These are phyloP conservation scores for Phytophthora cryptogea DNA, from an alignment of 352 stramenopile species.

Conservation along the genomic window DNA sequence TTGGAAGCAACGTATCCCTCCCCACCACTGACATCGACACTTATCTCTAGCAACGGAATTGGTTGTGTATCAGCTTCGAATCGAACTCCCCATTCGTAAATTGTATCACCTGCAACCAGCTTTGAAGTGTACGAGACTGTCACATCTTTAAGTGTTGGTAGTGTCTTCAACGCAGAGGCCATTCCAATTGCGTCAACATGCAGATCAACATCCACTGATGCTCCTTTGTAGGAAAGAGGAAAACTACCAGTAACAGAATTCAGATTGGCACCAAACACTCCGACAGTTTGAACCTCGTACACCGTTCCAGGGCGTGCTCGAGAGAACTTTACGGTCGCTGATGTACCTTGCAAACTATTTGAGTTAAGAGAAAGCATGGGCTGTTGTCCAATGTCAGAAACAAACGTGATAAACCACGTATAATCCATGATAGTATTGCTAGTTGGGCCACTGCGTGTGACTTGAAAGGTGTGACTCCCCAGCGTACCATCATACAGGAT, in stretches of 20 bases:
- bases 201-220: not conserved
- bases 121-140: not conserved
- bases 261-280: not conserved
- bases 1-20: slow-evolving; percentile 1
- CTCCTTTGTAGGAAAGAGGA: not conserved
- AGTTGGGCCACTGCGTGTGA: not conserved
- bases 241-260: not conserved
- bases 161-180: not conserved
- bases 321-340: not conserved
- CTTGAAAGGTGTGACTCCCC: not conserved
- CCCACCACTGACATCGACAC: not conserved
- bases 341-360: not conserved
- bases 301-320: not conserved
- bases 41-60: not conserved
- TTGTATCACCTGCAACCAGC: not conserved
- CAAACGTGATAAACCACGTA: slow-evolving; percentile 2
- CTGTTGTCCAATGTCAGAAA: not conserved
- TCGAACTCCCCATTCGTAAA: not conserved
- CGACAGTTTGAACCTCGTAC: not conserved
- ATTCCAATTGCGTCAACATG: not conserved
- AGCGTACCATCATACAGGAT: not conserved
- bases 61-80: not conserved
- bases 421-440: not conserved
- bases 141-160: not conserved
- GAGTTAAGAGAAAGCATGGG: not conserved